phyloP scores from a whole-genome alignment of 495 filamentous ascomycete genomes.

The Oleoguttula mirabilis region DNA sequence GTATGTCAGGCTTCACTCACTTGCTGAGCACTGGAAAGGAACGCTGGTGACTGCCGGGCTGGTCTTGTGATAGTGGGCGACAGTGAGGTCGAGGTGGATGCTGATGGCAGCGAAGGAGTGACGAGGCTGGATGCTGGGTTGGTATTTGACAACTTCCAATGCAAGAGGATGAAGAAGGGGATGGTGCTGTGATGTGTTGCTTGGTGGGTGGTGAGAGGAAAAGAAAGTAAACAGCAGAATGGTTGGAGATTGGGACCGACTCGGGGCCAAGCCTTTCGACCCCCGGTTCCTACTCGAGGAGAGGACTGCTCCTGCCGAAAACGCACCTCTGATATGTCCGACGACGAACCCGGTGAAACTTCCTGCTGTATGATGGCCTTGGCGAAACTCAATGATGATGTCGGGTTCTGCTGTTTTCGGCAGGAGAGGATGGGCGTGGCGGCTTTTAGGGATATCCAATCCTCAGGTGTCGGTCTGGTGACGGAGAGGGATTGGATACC shows the following conservation, averaged over 20 bases:
- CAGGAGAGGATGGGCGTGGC: background rate
- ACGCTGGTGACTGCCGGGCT: too few species aligned
- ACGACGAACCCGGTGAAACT: background rate
- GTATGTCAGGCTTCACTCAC: too few species aligned
- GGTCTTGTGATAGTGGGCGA: background rate
- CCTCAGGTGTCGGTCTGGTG: background rate
- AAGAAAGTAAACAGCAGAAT: constrained; percentile 15
- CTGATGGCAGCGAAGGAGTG: constrained; percentile 18
- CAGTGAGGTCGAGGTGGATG: constrained; percentile 4
- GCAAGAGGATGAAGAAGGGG: constrained; percentile 18
- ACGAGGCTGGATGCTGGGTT: constrained; percentile 8
- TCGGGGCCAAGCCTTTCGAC: background rate
- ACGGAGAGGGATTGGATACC: background rate
- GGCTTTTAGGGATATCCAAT: background rate
- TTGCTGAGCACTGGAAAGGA: too few species aligned
- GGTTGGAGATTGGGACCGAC: background rate
- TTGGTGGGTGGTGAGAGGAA: constrained; percentile 18
- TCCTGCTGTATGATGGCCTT: background rate
- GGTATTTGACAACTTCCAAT: constrained; percentile 14
- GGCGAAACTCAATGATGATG: background rate
- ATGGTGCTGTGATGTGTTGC: constrained; percentile 11
- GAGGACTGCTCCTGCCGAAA: background rate
- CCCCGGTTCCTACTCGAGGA: background rate
- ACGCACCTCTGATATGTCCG: background rate
- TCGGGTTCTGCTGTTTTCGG: background rate